phyloP scores from a whole-genome alignment of 768 basidiomycete species.

The Collybiopsis luxurians region DNA sequence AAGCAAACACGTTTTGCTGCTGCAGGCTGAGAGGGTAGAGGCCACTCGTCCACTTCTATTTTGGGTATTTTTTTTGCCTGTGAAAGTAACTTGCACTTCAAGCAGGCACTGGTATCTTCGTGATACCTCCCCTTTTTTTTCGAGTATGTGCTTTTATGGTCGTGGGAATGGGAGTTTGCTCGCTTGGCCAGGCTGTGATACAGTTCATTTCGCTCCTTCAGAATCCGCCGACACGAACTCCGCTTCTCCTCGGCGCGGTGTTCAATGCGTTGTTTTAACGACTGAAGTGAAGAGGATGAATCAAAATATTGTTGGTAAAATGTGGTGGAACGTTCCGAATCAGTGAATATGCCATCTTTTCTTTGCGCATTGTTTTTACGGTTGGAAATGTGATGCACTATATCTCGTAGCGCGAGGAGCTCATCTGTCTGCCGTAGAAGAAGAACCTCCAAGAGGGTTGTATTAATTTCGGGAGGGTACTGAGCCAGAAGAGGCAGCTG shows the following conservation, averaged over 20 bases:
- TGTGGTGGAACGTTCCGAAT: conserved; percentile 8
- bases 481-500: conserved; percentile 35
- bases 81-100: conserved; percentile 22
- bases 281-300: conserved; percentile 16
- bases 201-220: background rate
- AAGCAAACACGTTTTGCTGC: conserved; percentile 33
- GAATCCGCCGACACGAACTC: conserved; percentile 11
- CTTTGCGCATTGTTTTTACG: background rate
- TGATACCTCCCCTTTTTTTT: background rate
- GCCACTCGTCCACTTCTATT: conserved; percentile 45
- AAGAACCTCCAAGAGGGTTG: conserved; percentile 34
- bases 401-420: conserved; percentile 23
- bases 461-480: conserved; percentile 45
- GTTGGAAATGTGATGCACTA: conserved; percentile 27
- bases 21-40: conserved; percentile 28
- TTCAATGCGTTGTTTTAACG: conserved; percentile 26
- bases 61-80: conserved; percentile 6
- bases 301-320: conserved; percentile 36
- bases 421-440: conserved; percentile 30
- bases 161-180: background rate
- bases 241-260: conserved; percentile 11
- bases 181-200: background rate
- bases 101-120: conserved; percentile 17
- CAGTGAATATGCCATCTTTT: conserved; percentile 32
- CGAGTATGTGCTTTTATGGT: background rate